These are phyloP conservation scores for Oxytropis ochrocephala DNA, from an alignment of 306 rosid genomes.

Conservation along the genomic window DNA sequence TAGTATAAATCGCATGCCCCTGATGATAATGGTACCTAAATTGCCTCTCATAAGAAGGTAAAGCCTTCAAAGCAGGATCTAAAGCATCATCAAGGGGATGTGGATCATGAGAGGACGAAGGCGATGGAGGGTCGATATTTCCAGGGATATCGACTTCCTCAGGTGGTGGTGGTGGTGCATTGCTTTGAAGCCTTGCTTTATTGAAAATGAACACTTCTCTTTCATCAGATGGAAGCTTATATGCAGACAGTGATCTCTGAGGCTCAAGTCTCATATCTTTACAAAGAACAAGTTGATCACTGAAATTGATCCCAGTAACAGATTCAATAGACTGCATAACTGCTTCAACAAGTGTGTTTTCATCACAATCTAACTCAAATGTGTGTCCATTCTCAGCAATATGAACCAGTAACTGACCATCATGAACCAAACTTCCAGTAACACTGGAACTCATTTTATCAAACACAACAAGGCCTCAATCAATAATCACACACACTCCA, in stretches of 20 bases:
- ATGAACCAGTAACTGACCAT: conserved; percentile 69
- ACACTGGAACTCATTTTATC: conserved; percentile 67
- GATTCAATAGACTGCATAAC: conserved; percentile 67
- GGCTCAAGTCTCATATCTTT: conserved; percentile 72
- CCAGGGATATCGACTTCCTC: conserved; percentile 54
- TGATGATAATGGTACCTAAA: conserved; percentile 72
- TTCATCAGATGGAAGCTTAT: conserved; percentile 83
- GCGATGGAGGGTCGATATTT: conserved; percentile 49
- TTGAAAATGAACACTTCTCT: conserved; percentile 74
- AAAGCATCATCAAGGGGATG: conserved; percentile 88
- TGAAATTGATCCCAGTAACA: conserved; percentile 38
- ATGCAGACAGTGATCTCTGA: conserved; percentile 56
- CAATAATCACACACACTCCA: conserved; percentile 1
- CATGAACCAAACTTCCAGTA: conserved; percentile 39
- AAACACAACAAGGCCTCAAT: conserved; percentile 27
- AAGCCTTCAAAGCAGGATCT: conserved; percentile 94
- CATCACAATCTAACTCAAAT: conserved; percentile 63
- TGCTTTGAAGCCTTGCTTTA: conserved; percentile 63
- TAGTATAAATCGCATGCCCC: conserved; percentile 52
- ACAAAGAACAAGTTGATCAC: conserved; percentile 87
- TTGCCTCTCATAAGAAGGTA: conserved; percentile 86
- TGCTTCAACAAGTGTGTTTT: conserved; percentile 56
- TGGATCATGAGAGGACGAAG: conserved; percentile 55
- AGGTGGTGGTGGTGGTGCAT: conserved; percentile 46
- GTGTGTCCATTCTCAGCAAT: conserved; percentile 92